Evolutionary conservation across 164 flowering plant genomes (phyloP), one percentile per base, ranked within the genome.

Genomic region (Dillenia suffruticosa): DNA sequence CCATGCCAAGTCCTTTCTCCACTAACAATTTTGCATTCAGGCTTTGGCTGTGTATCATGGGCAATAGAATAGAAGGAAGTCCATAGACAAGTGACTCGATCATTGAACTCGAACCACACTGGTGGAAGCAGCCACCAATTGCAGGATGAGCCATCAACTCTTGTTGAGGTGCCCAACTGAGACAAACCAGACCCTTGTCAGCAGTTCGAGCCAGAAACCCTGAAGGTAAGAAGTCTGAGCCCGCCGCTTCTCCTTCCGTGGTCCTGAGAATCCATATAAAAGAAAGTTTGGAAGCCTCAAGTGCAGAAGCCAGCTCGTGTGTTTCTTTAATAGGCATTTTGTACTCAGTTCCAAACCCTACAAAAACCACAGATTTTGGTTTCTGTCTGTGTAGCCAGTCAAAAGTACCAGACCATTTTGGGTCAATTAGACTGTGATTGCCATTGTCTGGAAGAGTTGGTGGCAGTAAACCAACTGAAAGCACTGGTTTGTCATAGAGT

Each of bases 101-200:
- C 0, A 67, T 17, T 14, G 84, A 73, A 2, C 75, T 61, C 73
- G 73, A 76, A 9, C 80, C 78, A 2, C 71, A 58, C 10, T 77
- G 82, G 44, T 53, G 66, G 68, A 78, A 22, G n/a, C 58, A 76
- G 5, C 71, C 79, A 9, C 84, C 83, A 47, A 80, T 64, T 0
- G 87, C 55, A 5, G 75, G 63, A 46, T 80, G 84, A 1, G 61
- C 71, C 44, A 80, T 54, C 17, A 82, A 70, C 22, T 68, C 63
- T 65, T 58, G 4, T 50, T 81, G 80, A 0, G 87, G 76, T 3
- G 68, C 81, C 84, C 84, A 83, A 1, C 84, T 80, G 1, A 59
- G 12, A 10, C 44, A 56, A 0, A 82, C 81, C 16, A 72, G 9
- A 4, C 83, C 84, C 43, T 22, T 61, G 8, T 56, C 68, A 13